Conservation (phyloP, 116 monocot genomes). For the Thalassia testudinum region DNA sequence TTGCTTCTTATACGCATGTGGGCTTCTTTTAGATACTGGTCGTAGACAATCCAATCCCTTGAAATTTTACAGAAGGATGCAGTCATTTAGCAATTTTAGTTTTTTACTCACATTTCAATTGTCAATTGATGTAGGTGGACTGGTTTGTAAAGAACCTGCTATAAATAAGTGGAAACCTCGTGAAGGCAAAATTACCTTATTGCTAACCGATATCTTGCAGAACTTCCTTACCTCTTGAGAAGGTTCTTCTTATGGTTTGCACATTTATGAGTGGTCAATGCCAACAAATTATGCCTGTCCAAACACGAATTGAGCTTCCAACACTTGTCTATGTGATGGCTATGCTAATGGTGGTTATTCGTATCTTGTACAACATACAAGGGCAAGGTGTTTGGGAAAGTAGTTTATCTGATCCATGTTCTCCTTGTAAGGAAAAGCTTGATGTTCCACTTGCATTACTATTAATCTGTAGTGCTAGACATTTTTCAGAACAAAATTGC, state of each 20-base stretch:
- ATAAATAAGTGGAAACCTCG: conserved; percentile 6
- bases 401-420: too few relatives aligned
- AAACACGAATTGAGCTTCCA: conserved; percentile 37
- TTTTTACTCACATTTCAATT: too few relatives aligned
- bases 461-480: too few relatives aligned
- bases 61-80: too few relatives aligned
- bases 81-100: too few relatives aligned
- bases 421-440: too few relatives aligned
- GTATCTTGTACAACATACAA: conserved; percentile 69
- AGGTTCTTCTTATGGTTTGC: conserved; percentile 58
- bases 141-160: neutral
- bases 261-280: conserved; percentile 72
- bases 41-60: too few relatives aligned
- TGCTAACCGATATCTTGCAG: conserved; percentile 38
- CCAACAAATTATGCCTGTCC: conserved; percentile 81
- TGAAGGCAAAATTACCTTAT: conserved; percentile 53
- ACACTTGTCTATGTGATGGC: conserved; percentile 74
- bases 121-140: conserved; percentile 23
- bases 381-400: conserved; percentile 83
- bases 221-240: conserved; percentile 49
- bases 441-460: too few relatives aligned
- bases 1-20: too few relatives aligned
- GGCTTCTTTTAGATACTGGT: too few relatives aligned
- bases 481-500: too few relatives aligned
- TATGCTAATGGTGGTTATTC: conserved; percentile 59